These are phyloP conservation scores for Schizophyllum amplum DNA, from an alignment of 1,284 basidiomycete genomes.

Conservation along the genomic window DNA sequence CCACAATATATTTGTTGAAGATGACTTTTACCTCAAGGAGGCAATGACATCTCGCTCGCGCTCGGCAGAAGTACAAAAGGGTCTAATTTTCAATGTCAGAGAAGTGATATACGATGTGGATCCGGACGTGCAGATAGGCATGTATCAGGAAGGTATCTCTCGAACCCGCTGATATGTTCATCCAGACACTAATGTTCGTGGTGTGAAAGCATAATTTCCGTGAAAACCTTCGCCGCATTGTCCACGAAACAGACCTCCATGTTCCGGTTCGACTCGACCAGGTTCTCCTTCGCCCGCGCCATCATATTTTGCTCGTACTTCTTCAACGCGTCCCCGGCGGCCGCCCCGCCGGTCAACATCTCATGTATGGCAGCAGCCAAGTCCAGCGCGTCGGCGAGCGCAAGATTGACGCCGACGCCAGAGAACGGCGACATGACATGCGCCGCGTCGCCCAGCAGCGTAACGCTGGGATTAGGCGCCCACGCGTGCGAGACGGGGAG, in stretches of 20 bases:
- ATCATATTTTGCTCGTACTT: slow-evolving; percentile 10
- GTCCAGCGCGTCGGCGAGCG: slow-evolving; percentile 9
- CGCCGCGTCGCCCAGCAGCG: slow-evolving; percentile 32
- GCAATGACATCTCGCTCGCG: too few species aligned
- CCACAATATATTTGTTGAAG: too few species aligned
- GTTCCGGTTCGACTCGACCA: slow-evolving; percentile 7
- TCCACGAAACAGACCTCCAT: slow-evolving; percentile 8
- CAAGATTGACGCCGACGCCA: slow-evolving; percentile 32
- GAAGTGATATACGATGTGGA: too few species aligned
- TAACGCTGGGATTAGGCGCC: slow-evolving; percentile 5
- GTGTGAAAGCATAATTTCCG: neutral
- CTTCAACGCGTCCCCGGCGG: neutral
- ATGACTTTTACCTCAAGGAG: too few species aligned
- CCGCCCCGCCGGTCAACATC: neutral
- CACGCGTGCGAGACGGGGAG: slow-evolving; percentile 10
- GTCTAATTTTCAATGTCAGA: too few species aligned
- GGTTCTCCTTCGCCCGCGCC: slow-evolving; percentile 5
- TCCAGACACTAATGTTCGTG: neutral
- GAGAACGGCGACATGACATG: slow-evolving; percentile 36
- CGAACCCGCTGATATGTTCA: too few species aligned
- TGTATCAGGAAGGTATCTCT: too few species aligned
- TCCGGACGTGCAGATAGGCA: too few species aligned
- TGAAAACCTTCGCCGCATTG: slow-evolving; percentile 4
- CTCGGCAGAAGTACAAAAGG: too few species aligned
- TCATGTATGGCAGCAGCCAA: slow-evolving; percentile 1